Conservation (phyloP, 2,329 filamentous ascomycete genomes). For the Colletotrichum horii region DNA sequence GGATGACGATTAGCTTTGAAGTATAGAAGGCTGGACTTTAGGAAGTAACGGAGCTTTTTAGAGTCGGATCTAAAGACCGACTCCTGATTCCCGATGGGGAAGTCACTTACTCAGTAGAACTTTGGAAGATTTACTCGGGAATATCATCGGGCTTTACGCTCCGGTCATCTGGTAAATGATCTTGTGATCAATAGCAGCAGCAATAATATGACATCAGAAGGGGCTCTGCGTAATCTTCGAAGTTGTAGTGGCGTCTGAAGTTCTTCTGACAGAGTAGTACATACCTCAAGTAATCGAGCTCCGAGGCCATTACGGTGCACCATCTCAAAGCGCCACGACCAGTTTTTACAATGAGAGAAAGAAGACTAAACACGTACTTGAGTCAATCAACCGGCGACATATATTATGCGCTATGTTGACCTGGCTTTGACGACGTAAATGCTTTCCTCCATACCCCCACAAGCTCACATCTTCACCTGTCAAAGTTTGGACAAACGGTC, state of each 20-base stretch:
- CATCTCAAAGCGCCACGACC: neutral
- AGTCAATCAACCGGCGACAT: neutral
- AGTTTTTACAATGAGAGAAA: neutral
- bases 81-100: neutral
- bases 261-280: neutral
- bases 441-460: neutral
- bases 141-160: neutral
- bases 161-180: neutral
- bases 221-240: neutral
- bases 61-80: neutral
- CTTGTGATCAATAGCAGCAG: neutral
- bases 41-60: neutral
- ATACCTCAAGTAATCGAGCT: neutral
- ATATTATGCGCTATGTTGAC: neutral
- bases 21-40: neutral
- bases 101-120: neutral
- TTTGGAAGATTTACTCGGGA: neutral
- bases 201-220: neutral
- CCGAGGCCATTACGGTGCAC: neutral
- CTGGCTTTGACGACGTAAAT: neutral
- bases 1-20: neutral
- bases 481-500: neutral
- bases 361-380: neutral
- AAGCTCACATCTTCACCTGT: neutral
- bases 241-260: neutral